Conservation (phyloP, 805 yeast species). For the Candida berthetii region DNA sequence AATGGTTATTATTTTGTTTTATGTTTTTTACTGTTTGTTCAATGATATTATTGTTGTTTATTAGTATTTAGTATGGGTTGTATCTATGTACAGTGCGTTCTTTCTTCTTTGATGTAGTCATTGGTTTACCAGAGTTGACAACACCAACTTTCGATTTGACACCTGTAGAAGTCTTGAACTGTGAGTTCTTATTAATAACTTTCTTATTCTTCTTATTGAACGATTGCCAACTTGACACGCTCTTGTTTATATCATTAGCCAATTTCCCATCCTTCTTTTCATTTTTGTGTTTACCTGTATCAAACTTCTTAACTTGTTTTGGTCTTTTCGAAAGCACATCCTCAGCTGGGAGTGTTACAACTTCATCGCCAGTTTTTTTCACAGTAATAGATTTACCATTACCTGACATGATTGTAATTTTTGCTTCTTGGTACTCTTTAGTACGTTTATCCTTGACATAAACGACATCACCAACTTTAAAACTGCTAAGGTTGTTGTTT, state of each 20-base stretch:
- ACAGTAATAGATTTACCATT: conserved; percentile 9
- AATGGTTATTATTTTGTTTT: not conserved
- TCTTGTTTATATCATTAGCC: conserved; percentile 7
- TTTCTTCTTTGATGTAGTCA: conserved; percentile 5
- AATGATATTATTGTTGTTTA: too few relatives aligned
- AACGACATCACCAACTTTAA: conserved; percentile 7
- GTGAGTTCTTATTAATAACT: conserved; percentile 1
- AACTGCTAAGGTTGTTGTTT: not conserved
- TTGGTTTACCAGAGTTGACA: conserved; percentile 5
- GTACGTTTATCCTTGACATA: conserved; percentile 9
- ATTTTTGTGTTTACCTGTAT: conserved; percentile 2
- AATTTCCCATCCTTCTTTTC: conserved; percentile 7
- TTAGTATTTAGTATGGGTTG: conserved; percentile 10
- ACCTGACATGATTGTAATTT: conserved; percentile 11
- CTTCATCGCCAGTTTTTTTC: conserved; percentile 5
- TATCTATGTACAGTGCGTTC: conserved; percentile 6
- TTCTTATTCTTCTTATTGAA: conserved; percentile 11
- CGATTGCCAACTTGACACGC: conserved; percentile 13
- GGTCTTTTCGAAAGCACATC: conserved; percentile 9
- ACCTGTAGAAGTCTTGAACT: conserved; percentile 6
- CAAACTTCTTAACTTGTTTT: conserved; percentile 1
- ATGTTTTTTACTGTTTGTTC: too few relatives aligned
- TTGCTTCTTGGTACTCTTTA: conserved; percentile 7
- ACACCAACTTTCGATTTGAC: conserved; percentile 12
- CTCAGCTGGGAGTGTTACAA: conserved; percentile 5